A percentile compares a stretch with the other conserved stretches of the same genome.
Conservation (phyloP, 1,139 yeast species). For the Lodderomyces jiufengensis region DNA sequence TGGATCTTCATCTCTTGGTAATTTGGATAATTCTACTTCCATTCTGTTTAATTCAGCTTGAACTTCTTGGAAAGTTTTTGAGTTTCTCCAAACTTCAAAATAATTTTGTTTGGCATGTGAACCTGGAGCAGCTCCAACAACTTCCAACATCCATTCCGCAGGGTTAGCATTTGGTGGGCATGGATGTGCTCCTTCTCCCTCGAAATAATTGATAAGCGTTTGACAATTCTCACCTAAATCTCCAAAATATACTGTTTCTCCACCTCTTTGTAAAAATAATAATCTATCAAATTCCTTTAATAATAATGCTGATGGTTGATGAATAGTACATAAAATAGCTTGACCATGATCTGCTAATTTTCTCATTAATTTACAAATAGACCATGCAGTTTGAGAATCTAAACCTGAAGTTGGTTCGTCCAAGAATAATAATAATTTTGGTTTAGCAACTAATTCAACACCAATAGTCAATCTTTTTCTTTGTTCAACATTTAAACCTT, state of each 20-base stretch:
- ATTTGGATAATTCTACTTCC: constrained; percentile 30
- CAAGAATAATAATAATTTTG: constrained; percentile 34
- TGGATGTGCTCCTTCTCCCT: constrained; percentile 45
- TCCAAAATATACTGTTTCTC: constrained; percentile 65
- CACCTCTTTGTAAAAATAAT: constrained; percentile 41
- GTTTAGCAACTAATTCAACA: constrained; percentile 39
- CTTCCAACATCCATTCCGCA: constrained; percentile 57
- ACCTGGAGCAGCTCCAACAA: constrained; percentile 43
- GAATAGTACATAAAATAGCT: constrained; percentile 42
- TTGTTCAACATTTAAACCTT: constrained; percentile 40
- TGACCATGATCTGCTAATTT: constrained; percentile 42
- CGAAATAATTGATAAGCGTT: constrained; percentile 53
- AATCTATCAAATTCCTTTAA: constrained; percentile 35
- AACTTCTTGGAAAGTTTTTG: constrained; percentile 24
- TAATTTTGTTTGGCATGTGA: constrained; percentile 34
- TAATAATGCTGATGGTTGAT: constrained; percentile 40
- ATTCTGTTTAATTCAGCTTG: constrained; percentile 21
- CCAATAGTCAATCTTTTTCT: constrained; percentile 38
- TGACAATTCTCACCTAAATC: constrained; percentile 55
- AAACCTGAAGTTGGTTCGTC: constrained; percentile 42
- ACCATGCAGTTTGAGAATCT: constrained; percentile 45
- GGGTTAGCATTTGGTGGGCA: constrained; percentile 49
- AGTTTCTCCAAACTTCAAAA: constrained; percentile 31
- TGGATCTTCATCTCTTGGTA: constrained; percentile 23
- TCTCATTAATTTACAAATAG: constrained; percentile 40